phyloP scores from a whole-genome alignment of 768 basidiomycete species.

The Collybia nuda region DNA sequence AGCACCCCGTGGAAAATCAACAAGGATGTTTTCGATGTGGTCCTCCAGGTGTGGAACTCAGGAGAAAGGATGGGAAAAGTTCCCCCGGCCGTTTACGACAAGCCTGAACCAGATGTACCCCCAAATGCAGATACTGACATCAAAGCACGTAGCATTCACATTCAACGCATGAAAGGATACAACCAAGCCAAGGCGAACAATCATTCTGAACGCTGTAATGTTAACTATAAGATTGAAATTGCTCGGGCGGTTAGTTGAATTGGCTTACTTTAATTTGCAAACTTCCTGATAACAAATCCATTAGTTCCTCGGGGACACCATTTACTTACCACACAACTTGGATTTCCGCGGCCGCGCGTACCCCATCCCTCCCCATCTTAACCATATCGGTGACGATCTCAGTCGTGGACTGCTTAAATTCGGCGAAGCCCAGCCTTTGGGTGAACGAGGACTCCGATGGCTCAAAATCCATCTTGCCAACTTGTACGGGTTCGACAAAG shows the following conservation, averaged over 20 bases:
- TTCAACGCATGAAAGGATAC: constrained; percentile 54
- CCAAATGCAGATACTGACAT: constrained; percentile 45
- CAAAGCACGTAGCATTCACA: constrained; percentile 52
- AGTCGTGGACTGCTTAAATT: constrained; percentile 86
- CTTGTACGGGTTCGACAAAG: constrained; percentile 93
- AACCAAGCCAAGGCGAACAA: constrained; percentile 69
- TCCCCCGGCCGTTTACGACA: constrained; percentile 69
- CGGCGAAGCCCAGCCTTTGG: constrained; percentile 75
- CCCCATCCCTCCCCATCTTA: constrained; percentile 93
- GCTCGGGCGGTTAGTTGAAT: constrained; percentile 71
- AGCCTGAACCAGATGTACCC: constrained; percentile 61
- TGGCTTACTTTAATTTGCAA: not conserved
- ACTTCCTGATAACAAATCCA: constrained; percentile 3
- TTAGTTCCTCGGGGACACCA: constrained; percentile 82
- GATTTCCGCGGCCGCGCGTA: constrained; percentile 98
- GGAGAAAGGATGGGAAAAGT: constrained; percentile 83
- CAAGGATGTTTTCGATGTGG: constrained; percentile 69
- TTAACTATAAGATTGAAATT: constrained; percentile 97
- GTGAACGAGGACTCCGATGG: constrained; percentile 86
- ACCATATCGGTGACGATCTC: constrained; percentile 94
- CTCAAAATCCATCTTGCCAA: constrained; percentile 95
- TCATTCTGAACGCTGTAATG: constrained; percentile 88
- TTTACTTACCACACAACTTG: constrained; percentile 94
- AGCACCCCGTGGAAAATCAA: constrained; percentile 92
- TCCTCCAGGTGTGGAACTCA: constrained; percentile 83